phyloP scores from a whole-genome alignment of 2,329 filamentous ascomycete species.

The Ophiognomonia clavigignenti-juglandacearum region DNA sequence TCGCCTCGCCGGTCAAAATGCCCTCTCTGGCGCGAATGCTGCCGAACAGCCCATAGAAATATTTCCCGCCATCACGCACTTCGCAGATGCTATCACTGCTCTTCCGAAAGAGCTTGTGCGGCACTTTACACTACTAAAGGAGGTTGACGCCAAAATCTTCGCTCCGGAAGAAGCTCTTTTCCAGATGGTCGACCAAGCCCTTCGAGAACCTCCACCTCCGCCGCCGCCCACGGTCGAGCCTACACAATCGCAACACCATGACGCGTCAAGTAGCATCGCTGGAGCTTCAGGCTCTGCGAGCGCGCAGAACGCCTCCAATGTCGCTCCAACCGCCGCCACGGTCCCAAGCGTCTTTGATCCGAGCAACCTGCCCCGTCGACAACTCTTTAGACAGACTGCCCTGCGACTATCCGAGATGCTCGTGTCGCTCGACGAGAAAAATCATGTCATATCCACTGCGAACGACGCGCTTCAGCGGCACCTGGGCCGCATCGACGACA shows the following conservation, averaged over 20 bases:
- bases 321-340: constrained; percentile 34
- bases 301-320: constrained; percentile 44
- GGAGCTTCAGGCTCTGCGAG: constrained; percentile 43
- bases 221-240: constrained; percentile 24
- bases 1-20: constrained; percentile 41
- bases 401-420: constrained; percentile 79
- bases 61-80: constrained; percentile 65
- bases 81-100: constrained; percentile 87
- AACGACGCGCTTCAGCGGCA: constrained; percentile 86
- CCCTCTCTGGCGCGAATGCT: constrained; percentile 36
- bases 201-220: constrained; percentile 41
- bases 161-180: constrained; percentile 79
- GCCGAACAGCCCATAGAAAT: constrained; percentile 60
- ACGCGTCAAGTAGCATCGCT: constrained; percentile 37
- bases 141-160: constrained; percentile 96
- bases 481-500: constrained; percentile 75
- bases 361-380: constrained; percentile 60
- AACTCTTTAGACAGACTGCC: constrained; percentile 73
- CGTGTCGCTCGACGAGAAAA: constrained; percentile 92
- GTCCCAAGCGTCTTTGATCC: constrained; percentile 46
- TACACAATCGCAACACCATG: constrained; percentile 37
- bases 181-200: constrained; percentile 64
- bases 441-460: constrained; percentile 89
- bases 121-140: constrained; percentile 92
- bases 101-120: constrained; percentile 92